Evolutionary conservation across 768 basidiomycete species (phyloP).

Genomic region (Phanerochaete sordida): DNA sequence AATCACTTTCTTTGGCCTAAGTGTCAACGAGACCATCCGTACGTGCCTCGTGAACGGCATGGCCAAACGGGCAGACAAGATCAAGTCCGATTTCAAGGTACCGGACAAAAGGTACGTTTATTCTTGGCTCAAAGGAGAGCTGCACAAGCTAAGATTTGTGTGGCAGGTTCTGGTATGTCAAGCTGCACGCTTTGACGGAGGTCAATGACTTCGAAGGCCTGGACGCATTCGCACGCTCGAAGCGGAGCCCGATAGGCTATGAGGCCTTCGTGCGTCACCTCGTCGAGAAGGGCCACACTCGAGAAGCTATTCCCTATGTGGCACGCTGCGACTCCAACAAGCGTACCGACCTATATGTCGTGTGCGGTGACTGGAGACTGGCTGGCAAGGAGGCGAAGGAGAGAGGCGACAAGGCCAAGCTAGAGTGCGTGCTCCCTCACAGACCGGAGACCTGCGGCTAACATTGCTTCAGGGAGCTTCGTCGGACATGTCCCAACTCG

Average conservation of each 20-base stretch:
- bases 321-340: constrained; percentile 79
- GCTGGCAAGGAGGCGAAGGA: constrained; percentile 92
- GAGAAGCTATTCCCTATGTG: constrained; percentile 78
- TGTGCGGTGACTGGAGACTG: constrained; percentile 86
- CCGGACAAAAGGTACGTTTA: constrained; percentile 82
- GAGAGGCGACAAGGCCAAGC: constrained; percentile 73
- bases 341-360: constrained; percentile 83
- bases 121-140: not conserved
- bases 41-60: constrained; percentile 74
- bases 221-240: constrained; percentile 82
- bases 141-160: not conserved
- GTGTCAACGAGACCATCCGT: constrained; percentile 84
- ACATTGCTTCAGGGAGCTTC: constrained; percentile 52
- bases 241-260: constrained; percentile 92
- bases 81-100: constrained; percentile 89
- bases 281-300: constrained; percentile 65
- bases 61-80: constrained; percentile 84
- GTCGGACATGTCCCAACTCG: constrained; percentile 74
- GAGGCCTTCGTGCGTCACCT: constrained; percentile 85
- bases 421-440: constrained; percentile 62
- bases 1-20: constrained; percentile 76
- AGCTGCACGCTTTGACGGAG: constrained; percentile 78
- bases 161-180: constrained; percentile 88
- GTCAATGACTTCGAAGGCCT: constrained; percentile 82
- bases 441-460: constrained; percentile 5